Conservation (phyloP, 495 filamentous ascomycete genomes). For the Halenospora varia region DNA sequence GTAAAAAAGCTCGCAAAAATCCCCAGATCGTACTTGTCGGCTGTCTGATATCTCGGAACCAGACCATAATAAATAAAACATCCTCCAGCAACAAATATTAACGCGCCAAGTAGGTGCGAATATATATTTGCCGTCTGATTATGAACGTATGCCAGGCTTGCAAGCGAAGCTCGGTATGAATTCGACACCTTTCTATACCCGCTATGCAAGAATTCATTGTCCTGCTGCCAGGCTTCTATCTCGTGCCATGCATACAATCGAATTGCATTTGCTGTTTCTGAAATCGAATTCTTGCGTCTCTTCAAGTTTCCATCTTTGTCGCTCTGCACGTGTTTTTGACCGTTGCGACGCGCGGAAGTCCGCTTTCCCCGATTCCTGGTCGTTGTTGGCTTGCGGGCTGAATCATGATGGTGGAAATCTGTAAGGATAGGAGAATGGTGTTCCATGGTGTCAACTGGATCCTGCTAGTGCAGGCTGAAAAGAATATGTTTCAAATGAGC, state of each 20-base stretch:
- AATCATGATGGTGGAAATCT: not conserved
- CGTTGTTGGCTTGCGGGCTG: not conserved
- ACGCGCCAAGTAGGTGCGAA: slow-evolving; percentile 35
- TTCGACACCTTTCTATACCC: slow-evolving; percentile 18
- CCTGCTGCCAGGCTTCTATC: slow-evolving; percentile 21
- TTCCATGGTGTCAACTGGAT: not conserved
- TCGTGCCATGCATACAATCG: not conserved
- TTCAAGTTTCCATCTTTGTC: not conserved
- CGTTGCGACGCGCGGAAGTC: not conserved
- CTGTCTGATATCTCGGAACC: slow-evolving; percentile 27
- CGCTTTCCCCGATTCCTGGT: not conserved
- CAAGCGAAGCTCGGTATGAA: slow-evolving; percentile 29
- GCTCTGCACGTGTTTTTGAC: not conserved
- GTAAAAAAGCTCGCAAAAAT: slow-evolving; percentile 40
- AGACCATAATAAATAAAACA: slow-evolving; percentile 29
- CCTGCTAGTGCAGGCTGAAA: too few species aligned
- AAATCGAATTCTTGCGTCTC: not conserved
- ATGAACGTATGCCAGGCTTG: slow-evolving; percentile 35
- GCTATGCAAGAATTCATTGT: slow-evolving; percentile 13
- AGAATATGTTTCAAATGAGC: too few species aligned
- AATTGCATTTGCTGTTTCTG: not conserved
- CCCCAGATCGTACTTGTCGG: slow-evolving; percentile 29
- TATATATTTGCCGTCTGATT: slow-evolving; percentile 46
- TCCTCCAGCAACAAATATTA: slow-evolving; percentile 26
- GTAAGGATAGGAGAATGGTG: not conserved